These are phyloP conservation scores for Xylaria sp. DNA, from an alignment of 2,329 filamentous ascomycete genomes.

Conservation along the genomic window DNA sequence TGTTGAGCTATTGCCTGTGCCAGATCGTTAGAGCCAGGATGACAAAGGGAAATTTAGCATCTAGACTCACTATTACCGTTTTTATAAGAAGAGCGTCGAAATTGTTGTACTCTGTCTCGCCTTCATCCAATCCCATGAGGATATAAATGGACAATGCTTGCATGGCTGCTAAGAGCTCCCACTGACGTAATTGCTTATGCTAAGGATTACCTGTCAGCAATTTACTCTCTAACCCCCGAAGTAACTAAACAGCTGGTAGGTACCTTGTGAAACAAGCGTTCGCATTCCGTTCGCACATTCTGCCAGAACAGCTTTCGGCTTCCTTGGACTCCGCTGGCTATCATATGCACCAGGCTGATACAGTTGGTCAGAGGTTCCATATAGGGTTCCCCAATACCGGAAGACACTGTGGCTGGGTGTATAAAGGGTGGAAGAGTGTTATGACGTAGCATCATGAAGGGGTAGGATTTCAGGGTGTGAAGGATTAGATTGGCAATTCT, in stretches of 20 bases:
- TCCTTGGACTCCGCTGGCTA: constrained; percentile 45
- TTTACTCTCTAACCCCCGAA: background rate
- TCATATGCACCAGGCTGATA: constrained; percentile 56
- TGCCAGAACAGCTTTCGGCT: constrained; percentile 58
- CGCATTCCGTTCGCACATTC: constrained; percentile 57
- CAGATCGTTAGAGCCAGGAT: background rate
- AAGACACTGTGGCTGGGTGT: constrained; percentile 50
- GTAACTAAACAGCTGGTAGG: constrained; percentile 25
- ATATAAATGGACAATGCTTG: constrained; percentile 59
- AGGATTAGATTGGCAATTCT: too few species aligned
- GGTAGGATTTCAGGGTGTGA: constrained; percentile 37
- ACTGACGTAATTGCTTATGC: constrained; percentile 49
- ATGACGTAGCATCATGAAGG: constrained; percentile 53
- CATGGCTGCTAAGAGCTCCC: constrained; percentile 55
- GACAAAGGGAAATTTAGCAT: background rate
- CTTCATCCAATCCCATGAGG: constrained; percentile 56
- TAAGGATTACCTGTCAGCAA: constrained; percentile 39
- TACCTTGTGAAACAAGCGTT: constrained; percentile 53
- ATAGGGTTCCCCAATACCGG: constrained; percentile 39
- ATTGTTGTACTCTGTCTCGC: constrained; percentile 57
- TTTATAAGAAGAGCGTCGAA: constrained; percentile 53
- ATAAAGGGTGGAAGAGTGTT: constrained; percentile 57
- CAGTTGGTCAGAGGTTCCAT: constrained; percentile 56
- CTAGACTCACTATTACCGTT: constrained; percentile 50
- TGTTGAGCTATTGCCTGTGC: constrained; percentile 31